Evolutionary conservation across 805 yeast genomes (phyloP).

Genomic region (Zygoascus flipseniorum): DNA sequence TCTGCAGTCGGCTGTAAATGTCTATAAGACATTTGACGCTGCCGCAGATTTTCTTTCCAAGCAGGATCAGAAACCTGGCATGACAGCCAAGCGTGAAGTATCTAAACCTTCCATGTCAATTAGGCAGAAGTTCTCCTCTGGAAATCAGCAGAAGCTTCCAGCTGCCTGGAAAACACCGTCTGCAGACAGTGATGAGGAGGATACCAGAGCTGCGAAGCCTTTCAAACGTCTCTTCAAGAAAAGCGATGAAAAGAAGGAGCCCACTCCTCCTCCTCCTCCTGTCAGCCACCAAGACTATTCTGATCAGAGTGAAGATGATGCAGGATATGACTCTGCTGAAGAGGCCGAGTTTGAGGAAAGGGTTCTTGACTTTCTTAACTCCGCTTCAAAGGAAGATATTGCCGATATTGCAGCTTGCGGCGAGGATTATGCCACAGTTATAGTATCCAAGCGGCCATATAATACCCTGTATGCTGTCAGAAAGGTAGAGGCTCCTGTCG

Average conservation of each 20-base stretch:
- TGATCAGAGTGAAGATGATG: slow-evolving; percentile 34
- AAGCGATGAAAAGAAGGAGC: not conserved
- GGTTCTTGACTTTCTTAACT: slow-evolving; percentile 68
- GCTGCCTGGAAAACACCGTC: slow-evolving; percentile 6
- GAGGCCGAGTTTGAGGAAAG: slow-evolving; percentile 49
- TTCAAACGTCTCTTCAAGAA: not conserved
- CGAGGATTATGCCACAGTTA: slow-evolving; percentile 52
- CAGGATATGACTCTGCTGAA: slow-evolving; percentile 39
- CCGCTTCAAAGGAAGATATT: slow-evolving; percentile 65
- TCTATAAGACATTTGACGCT: slow-evolving; percentile 25
- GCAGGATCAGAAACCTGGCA: slow-evolving; percentile 1
- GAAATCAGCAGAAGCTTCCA: slow-evolving; percentile 2
- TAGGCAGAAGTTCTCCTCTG: slow-evolving; percentile 28
- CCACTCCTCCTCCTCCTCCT: not conserved
- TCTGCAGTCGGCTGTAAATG: slow-evolving; percentile 14
- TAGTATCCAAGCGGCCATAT: slow-evolving; percentile 69
- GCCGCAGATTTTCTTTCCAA: slow-evolving; percentile 28
- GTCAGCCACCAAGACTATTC: not conserved
- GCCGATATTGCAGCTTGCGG: slow-evolving; percentile 71
- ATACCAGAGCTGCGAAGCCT: not conserved
- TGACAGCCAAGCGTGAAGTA: slow-evolving; percentile 25
- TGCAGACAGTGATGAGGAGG: slow-evolving; percentile 6
- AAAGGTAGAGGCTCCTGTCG: slow-evolving; percentile 31
- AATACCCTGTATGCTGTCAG: slow-evolving; percentile 49
- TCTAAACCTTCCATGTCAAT: slow-evolving; percentile 25